These are phyloP conservation scores for Ustilago nuda DNA, from an alignment of 1,284 basidiomycete species.

Conservation along the genomic window DNA sequence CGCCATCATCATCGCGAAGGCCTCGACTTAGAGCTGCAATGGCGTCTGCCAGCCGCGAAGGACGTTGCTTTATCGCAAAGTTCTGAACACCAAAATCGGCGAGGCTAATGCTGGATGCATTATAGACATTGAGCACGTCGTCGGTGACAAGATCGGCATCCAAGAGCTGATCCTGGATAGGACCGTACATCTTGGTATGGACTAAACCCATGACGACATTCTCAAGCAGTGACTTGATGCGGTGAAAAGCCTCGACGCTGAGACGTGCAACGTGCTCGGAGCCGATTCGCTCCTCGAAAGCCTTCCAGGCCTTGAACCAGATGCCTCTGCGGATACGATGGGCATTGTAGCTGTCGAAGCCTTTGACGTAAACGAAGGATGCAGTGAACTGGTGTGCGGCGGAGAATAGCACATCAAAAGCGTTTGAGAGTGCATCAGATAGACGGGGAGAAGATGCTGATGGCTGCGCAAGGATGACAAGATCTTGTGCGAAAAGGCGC, in stretches of 20 bases:
- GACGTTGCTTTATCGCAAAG: slow-evolving; percentile 23
- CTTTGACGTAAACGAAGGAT: slow-evolving; percentile 51
- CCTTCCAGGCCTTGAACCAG: slow-evolving; percentile 47
- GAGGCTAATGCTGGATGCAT: slow-evolving; percentile 24
- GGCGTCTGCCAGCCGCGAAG: slow-evolving; percentile 20
- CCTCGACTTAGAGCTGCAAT: slow-evolving; percentile 20
- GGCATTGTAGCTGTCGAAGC: slow-evolving; percentile 51
- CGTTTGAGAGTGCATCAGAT: slow-evolving; percentile 15
- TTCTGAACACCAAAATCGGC: slow-evolving; percentile 33
- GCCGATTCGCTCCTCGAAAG: slow-evolving; percentile 37
- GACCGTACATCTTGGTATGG: slow-evolving; percentile 44
- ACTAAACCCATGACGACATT: slow-evolving; percentile 51
- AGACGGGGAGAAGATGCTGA: slow-evolving; percentile 7
- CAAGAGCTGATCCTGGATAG: slow-evolving; percentile 31
- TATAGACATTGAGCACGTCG: slow-evolving; percentile 30
- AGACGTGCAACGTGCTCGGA: slow-evolving; percentile 29
- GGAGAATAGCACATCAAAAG: slow-evolving; percentile 22
- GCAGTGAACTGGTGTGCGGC: slow-evolving; percentile 43
- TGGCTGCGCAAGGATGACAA: slow-evolving; percentile 16
- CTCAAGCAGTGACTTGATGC: slow-evolving; percentile 43
- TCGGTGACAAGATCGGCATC: slow-evolving; percentile 36
- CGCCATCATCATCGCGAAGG: slow-evolving; percentile 21
- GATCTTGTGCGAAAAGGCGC: slow-evolving; percentile 24
- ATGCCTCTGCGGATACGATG: slow-evolving; percentile 50
- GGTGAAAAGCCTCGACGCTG: slow-evolving; percentile 31